These are phyloP conservation scores for Paraglomus brasilianum DNA, from an alignment of 192 early-diverging fungal species.

Conservation along the genomic window DNA sequence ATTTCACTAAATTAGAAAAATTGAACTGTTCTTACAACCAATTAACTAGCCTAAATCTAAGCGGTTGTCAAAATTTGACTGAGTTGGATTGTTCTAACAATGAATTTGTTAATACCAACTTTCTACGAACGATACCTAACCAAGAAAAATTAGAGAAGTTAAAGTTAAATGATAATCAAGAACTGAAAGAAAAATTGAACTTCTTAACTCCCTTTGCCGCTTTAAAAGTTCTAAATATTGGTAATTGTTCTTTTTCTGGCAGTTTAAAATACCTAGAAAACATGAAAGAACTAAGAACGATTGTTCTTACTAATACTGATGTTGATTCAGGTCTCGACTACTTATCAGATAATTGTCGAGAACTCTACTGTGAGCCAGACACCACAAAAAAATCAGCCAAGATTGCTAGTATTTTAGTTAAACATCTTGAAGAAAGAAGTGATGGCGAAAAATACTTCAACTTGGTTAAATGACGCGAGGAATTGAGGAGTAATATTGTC, in stretches of 20 bases:
- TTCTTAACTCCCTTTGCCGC: background rate
- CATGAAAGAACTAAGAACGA: background rate
- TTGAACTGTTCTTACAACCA: background rate
- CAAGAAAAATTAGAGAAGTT: no score
- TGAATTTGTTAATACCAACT: background rate
- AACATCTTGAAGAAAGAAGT: background rate
- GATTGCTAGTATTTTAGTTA: background rate
- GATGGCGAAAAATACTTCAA: conserved; percentile 6
- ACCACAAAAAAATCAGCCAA: background rate
- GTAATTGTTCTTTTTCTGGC: background rate
- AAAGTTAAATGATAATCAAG: no score
- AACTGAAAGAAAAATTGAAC: background rate
- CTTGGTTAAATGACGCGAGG: background rate
- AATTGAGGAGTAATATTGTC: background rate
- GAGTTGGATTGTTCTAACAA: background rate
- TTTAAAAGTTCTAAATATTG: conserved; percentile 8
- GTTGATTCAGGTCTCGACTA: background rate
- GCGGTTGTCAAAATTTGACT: background rate
- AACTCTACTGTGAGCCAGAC: background rate
- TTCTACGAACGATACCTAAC: background rate
- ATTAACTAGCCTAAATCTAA: background rate
- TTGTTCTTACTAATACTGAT: background rate
- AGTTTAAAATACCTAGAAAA: conserved; percentile 6
- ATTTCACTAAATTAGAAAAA: background rate
- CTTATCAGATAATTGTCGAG: background rate